Evolutionary conservation across 805 yeast genomes (phyloP).

Genomic region (Saccharomycopsis babjevae): DNA sequence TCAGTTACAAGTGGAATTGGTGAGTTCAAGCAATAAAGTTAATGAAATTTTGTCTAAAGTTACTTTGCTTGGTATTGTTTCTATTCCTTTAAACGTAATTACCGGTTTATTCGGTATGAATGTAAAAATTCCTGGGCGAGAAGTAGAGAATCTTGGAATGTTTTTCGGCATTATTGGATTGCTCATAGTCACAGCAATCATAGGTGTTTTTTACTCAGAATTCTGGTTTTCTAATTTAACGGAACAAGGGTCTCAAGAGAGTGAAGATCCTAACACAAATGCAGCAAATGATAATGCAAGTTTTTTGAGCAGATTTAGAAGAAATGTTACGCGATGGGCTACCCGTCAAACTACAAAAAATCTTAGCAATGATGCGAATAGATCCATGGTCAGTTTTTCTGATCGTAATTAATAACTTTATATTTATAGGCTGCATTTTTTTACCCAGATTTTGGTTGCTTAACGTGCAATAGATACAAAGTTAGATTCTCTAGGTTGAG

Average conservation of each 20-base stretch:
- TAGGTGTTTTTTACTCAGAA: slow-evolving; percentile 32
- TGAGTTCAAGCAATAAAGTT: slow-evolving; percentile 73
- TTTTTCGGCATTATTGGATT: slow-evolving; percentile 58
- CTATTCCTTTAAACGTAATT: slow-evolving; percentile 80
- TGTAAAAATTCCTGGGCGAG: slow-evolving; percentile 73
- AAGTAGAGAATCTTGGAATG: slow-evolving; percentile 40
- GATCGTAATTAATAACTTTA: background rate
- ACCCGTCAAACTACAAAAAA: background rate
- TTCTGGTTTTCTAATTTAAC: slow-evolving; percentile 29
- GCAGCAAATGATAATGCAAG: background rate
- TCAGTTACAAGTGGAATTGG: slow-evolving; percentile 86
- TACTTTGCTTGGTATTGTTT: slow-evolving; percentile 79
- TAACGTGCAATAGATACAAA: background rate
- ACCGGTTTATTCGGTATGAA: slow-evolving; percentile 97
- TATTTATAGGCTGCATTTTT: background rate
- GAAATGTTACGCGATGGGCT: background rate
- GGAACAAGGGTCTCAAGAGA: background rate
- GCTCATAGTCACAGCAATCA: slow-evolving; percentile 32
- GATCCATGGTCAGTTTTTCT: background rate
- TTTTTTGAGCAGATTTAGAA: background rate
- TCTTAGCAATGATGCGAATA: background rate
- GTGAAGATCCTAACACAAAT: slow-evolving; percentile 2
- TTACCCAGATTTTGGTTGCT: background rate
- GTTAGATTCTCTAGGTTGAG: too few species aligned
- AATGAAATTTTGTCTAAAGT: slow-evolving; percentile 84